Evolutionary conservation across 1,139 yeast genomes (phyloP).

Genomic region (Debaryomyces coudertii): DNA sequence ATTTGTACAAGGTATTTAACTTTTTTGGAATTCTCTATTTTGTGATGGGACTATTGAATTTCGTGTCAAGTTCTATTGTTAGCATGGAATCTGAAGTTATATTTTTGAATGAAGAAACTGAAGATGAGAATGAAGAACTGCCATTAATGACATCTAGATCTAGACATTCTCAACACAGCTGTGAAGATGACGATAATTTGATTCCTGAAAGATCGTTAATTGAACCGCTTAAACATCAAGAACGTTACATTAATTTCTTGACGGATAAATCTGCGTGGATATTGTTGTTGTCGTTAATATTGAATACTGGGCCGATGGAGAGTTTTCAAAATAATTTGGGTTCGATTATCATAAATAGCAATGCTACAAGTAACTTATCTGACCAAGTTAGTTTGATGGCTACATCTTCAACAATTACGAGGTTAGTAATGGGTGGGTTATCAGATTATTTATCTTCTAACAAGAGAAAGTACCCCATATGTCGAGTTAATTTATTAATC

Average conservation of each 20-base stretch:
- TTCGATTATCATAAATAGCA: conserved; percentile 51
- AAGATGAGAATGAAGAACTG: conserved; percentile 20
- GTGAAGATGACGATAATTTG: conserved; percentile 18
- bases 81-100: conserved; percentile 60
- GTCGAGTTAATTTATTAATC: conserved; percentile 49
- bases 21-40: conserved; percentile 62
- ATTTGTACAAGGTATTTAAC: conserved; percentile 57
- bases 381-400: conserved; percentile 47
- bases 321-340: conserved; percentile 87
- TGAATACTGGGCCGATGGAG: conserved; percentile 84
- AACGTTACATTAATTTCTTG: conserved; percentile 54
- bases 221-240: conserved; percentile 51
- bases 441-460: conserved; percentile 56
- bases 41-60: conserved; percentile 58
- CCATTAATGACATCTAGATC: conserved; percentile 5
- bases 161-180: conserved; percentile 12
- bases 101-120: conserved; percentile 32
- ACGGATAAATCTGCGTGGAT: conserved; percentile 68
- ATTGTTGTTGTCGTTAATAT: conserved; percentile 61
- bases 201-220: conserved; percentile 33
- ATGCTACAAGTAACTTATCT: conserved; percentile 41
- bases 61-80: conserved; percentile 65
- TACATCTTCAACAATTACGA: conserved; percentile 39
- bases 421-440: conserved; percentile 67
- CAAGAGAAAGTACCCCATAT: conserved; percentile 29